These are phyloP conservation scores for Phytophthora meadii DNA, from an alignment of 352 stramenopile species.

Conservation along the genomic window DNA sequence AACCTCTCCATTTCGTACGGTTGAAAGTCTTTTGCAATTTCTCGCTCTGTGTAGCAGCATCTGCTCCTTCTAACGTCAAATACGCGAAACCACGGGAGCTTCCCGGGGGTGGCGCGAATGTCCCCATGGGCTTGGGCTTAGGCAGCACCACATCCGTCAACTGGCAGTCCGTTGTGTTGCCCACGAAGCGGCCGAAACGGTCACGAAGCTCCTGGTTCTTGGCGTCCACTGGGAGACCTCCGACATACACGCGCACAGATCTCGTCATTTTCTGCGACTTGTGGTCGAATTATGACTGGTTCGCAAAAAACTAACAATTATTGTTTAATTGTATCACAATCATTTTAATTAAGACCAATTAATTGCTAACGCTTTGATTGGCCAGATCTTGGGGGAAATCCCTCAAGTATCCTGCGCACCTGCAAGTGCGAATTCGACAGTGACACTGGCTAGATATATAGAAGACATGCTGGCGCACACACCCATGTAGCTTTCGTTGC, in stretches of 20 bases:
- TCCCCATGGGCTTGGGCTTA: constrained; percentile 26
- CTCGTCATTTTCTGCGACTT: constrained; percentile 1
- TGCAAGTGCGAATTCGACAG: too few relatives aligned
- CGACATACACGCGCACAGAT: constrained; percentile 68
- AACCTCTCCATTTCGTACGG: constrained; percentile 77
- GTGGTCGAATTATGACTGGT: constrained; percentile 13
- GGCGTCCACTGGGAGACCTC: constrained; percentile 58
- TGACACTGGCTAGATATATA: too few relatives aligned
- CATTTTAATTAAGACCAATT: too few relatives aligned
- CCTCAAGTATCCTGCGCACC: too few relatives aligned
- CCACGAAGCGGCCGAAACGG: constrained; percentile 66
- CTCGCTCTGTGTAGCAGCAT: constrained; percentile 37
- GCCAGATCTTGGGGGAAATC: too few relatives aligned
- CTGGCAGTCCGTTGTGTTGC: constrained; percentile 30
- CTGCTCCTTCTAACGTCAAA: constrained; percentile 50
- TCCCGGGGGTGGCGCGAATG: constrained; percentile 5
- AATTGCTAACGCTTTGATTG: too few relatives aligned
- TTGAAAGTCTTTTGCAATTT: constrained; percentile 72
- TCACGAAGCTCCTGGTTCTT: constrained; percentile 60
- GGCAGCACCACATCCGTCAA: constrained; percentile 56
- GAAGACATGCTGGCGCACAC: too few relatives aligned
- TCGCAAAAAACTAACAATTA: neutral
- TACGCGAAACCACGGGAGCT: constrained; percentile 65
- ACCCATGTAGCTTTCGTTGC: too few relatives aligned
- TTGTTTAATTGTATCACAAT: too few relatives aligned